Conservation (phyloP, 495 filamentous ascomycete genomes). For the Penicillium arizonense region DNA sequence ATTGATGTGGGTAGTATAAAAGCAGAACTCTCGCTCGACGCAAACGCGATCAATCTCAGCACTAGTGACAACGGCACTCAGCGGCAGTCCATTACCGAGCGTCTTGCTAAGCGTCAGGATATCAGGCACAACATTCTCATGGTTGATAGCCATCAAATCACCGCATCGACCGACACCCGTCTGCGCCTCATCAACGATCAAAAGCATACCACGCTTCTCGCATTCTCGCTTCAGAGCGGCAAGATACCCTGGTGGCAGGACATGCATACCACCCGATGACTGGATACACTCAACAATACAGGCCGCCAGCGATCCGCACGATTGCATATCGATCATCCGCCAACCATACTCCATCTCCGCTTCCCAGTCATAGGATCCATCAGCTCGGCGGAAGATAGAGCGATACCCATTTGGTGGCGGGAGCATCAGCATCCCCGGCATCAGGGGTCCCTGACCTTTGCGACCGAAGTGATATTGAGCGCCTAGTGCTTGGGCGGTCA, state of each 20-base stretch:
- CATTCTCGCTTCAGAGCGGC: slow-evolving; percentile 45
- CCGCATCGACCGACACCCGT: slow-evolving; percentile 52
- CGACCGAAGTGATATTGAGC: slow-evolving; percentile 44
- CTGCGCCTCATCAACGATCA: slow-evolving; percentile 58
- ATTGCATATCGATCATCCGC: slow-evolving; percentile 48
- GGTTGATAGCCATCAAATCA: slow-evolving; percentile 49
- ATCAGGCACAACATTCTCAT: slow-evolving; percentile 49
- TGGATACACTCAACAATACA: slow-evolving; percentile 55
- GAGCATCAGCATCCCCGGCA: slow-evolving; percentile 42
- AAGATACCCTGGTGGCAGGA: slow-evolving; percentile 45
- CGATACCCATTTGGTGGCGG: slow-evolving; percentile 55
- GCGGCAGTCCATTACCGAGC: slow-evolving; percentile 9
- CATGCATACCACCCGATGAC: slow-evolving; percentile 48
- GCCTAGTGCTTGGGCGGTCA: slow-evolving; percentile 35
- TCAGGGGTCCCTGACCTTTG: slow-evolving; percentile 30
- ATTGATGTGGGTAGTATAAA: slow-evolving; percentile 12
- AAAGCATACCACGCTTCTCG: slow-evolving; percentile 47
- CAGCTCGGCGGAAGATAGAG: slow-evolving; percentile 45
- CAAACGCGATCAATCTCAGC: slow-evolving; percentile 9
- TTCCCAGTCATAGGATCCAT: slow-evolving; percentile 57
- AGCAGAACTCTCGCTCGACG: slow-evolving; percentile 8
- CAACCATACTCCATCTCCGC: slow-evolving; percentile 54
- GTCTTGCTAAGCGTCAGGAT: slow-evolving; percentile 22
- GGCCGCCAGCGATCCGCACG: slow-evolving; percentile 53
- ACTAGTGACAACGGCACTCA: slow-evolving; percentile 10